Evolutionary conservation across 2,329 filamentous ascomycete genomes (phyloP).

Genomic region (Pestalotiopsis sp.): DNA sequence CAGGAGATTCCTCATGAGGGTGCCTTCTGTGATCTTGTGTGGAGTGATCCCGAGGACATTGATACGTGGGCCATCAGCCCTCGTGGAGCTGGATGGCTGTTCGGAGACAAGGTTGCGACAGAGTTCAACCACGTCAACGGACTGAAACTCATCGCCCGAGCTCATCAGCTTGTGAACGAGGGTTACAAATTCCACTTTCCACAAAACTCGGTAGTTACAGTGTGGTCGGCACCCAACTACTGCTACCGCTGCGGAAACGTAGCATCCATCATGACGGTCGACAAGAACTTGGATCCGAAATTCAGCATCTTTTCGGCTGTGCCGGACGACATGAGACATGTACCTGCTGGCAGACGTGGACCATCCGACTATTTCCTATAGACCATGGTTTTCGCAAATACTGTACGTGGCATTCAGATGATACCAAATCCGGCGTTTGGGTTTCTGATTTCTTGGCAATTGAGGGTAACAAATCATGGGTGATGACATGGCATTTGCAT

Average conservation of each 20-base stretch:
- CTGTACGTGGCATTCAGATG: constrained; percentile 11
- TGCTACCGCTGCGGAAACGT: constrained; percentile 96
- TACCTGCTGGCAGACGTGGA: constrained; percentile 71
- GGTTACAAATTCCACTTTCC: constrained; percentile 98
- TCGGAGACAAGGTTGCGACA: constrained; percentile 94
- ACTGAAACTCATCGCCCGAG: constrained; percentile 91
- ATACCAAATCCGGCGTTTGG: constrained; percentile 10
- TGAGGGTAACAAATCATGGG: not conserved
- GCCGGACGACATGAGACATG: constrained; percentile 81
- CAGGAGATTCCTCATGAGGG: constrained; percentile 98
- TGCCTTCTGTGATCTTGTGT: constrained; percentile 96
- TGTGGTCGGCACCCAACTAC: constrained; percentile 97
- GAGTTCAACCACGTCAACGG: constrained; percentile 98
- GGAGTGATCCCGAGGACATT: constrained; percentile 96
- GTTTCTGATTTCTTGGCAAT: not conserved
- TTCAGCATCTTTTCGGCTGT: constrained; percentile 93
- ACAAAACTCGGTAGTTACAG: constrained; percentile 93
- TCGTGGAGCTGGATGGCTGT: constrained; percentile 94
- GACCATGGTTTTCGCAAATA: constrained; percentile 20
- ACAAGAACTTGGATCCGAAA: constrained; percentile 81
- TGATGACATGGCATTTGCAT: not conserved
- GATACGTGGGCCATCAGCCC: constrained; percentile 97
- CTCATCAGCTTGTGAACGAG: constrained; percentile 98
- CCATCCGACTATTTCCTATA: constrained; percentile 73
- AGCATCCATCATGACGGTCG: constrained; percentile 93